phyloP scores from a whole-genome alignment of 805 yeast genomes.

The Zygoascus ofunaensis region DNA sequence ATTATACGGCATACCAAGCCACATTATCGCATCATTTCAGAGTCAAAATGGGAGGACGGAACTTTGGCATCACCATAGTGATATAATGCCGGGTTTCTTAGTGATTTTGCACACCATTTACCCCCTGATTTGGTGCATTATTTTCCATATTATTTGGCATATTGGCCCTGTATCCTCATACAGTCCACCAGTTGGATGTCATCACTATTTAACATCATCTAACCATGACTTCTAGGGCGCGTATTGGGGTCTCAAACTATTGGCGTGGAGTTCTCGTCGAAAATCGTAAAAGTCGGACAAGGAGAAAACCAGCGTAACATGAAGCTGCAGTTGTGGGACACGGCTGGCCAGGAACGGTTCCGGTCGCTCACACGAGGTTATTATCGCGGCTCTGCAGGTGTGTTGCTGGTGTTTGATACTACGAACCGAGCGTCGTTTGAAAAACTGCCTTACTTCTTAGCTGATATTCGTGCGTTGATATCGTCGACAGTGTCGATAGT shows the following conservation, averaged over 20 bases:
- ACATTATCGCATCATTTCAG: no score
- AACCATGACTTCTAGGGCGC: slow-evolving; percentile 23
- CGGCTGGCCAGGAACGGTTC: slow-evolving; percentile 95
- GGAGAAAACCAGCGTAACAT: slow-evolving; percentile 23
- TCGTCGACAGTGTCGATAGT: slow-evolving; percentile 88
- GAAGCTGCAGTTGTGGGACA: slow-evolving; percentile 93
- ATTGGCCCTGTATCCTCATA: no score
- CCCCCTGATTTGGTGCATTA: no score
- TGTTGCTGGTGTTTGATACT: slow-evolving; percentile 82
- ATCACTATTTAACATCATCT: no score
- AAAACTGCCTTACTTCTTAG: slow-evolving; percentile 77
- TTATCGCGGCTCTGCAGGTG: slow-evolving; percentile 93
- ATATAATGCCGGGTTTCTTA: no score
- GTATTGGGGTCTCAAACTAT: slow-evolving; percentile 30
- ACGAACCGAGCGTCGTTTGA: slow-evolving; percentile 79
- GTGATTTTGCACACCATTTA: no score
- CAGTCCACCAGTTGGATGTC: no score
- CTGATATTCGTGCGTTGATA: slow-evolving; percentile 82
- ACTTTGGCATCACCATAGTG: no score
- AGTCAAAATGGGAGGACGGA: no score
- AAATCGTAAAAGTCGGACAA: slow-evolving; percentile 29
- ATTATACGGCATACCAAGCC: no score
- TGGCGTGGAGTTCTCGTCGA: slow-evolving; percentile 34
- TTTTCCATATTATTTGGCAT: no score
- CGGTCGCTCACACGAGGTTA: slow-evolving; percentile 91